Percentiles rank a stretch among this genome's conserved stretches.
Conservation (phyloP, 2,329 filamentous ascomycete genomes). For the Colletotrichum sp. region DNA sequence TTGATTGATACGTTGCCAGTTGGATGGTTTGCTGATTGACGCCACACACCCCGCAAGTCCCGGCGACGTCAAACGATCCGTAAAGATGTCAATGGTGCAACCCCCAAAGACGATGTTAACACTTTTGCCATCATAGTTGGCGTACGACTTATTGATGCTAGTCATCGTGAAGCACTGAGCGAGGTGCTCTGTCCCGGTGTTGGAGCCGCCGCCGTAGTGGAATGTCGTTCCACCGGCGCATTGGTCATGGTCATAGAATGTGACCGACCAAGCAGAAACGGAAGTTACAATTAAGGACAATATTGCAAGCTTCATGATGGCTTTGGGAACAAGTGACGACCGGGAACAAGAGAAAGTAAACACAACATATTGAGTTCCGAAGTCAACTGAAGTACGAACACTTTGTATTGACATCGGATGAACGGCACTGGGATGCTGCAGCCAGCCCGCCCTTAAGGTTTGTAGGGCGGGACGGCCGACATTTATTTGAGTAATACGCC, state of each 20-base stretch:
- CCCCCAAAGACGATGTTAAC: not conserved
- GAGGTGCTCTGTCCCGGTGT: not conserved
- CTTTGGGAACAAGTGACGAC: fast-evolving
- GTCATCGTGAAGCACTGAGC: not conserved
- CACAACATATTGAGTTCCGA: not conserved
- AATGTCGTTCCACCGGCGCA: not conserved
- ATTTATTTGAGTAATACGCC: not conserved
- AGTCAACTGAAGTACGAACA: not conserved
- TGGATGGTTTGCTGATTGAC: not conserved
- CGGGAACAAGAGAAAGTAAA: not conserved
- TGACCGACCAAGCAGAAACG: not conserved
- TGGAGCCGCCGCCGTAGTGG: not conserved
- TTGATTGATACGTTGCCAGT: not conserved
- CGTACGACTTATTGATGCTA: not conserved
- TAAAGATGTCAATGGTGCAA: not conserved
- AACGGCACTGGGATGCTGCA: not conserved
- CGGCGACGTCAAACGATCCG: not conserved
- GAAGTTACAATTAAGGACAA: not conserved
- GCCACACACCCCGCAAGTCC: not conserved
- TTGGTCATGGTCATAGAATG: not conserved
- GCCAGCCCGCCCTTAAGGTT: not conserved
- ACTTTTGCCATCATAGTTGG: not conserved
- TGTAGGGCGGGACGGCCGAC: not conserved
- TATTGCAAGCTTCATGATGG: not conserved
- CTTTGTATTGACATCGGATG: not conserved